A percentile compares a stretch with the other conserved stretches of the same genome.
Evolutionary conservation across 2,329 filamentous ascomycete species (phyloP).

Genomic region (Fusarium subglutinans): DNA sequence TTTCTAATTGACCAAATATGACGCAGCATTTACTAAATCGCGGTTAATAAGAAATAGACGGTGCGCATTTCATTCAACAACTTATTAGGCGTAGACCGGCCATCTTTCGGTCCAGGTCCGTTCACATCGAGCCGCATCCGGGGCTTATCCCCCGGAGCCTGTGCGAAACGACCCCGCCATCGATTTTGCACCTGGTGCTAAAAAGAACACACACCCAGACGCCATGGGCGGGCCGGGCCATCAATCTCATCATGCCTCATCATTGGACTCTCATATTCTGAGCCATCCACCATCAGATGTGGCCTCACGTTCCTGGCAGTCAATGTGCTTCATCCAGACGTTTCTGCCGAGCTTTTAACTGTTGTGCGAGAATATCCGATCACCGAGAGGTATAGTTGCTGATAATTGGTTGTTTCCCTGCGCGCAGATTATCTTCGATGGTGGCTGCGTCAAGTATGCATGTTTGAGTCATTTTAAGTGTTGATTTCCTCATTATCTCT

Average conservation of each 20-base stretch:
- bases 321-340: background rate
- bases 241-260: constrained; percentile 16
- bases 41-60: background rate
- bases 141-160: constrained; percentile 24
- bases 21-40: constrained; percentile 10
- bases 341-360: background rate
- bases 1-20: background rate
- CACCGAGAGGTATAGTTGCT: background rate
- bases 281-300: constrained; percentile 40
- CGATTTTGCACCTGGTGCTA: background rate
- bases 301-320: constrained; percentile 29
- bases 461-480: constrained; percentile 38
- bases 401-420: constrained; percentile 2
- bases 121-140: constrained; percentile 24
- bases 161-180: constrained; percentile 29
- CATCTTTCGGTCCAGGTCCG: constrained; percentile 5
- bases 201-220: background rate
- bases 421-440: constrained; percentile 27
- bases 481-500: background rate
- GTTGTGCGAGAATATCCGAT: constrained; percentile 7
- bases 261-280: constrained; percentile 6
- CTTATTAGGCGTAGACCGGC: constrained; percentile 3
- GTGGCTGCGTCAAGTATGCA: constrained; percentile 32
- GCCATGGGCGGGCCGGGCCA: constrained; percentile 31
- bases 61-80: constrained; percentile 6